These are phyloP conservation scores for Amanita thiersii DNA, from an alignment of 768 basidiomycete genomes.

Conservation along the genomic window DNA sequence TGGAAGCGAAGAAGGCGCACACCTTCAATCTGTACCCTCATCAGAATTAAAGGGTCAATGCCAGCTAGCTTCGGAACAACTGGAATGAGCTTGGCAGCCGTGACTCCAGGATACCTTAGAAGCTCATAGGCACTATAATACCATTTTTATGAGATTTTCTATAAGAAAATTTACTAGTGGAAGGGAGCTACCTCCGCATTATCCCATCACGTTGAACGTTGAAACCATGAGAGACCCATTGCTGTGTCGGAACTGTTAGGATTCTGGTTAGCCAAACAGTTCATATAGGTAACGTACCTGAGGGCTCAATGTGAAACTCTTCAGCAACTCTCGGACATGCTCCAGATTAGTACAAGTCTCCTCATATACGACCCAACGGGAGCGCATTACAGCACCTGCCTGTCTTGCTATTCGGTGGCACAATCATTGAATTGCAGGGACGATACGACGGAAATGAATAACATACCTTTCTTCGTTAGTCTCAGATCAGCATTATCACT, in stretches of 20 bases:
- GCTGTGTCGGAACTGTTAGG: slow-evolving; percentile 15
- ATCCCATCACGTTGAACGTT: slow-evolving; percentile 37
- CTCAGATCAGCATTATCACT: slow-evolving; percentile 86
- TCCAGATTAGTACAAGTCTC: slow-evolving; percentile 22
- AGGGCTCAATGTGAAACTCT: slow-evolving; percentile 30
- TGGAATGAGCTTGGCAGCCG: slow-evolving; percentile 28
- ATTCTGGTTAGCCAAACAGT: not conserved
- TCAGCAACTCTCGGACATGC: slow-evolving; percentile 27
- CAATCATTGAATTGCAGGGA: not conserved
- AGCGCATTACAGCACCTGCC: slow-evolving; percentile 38
- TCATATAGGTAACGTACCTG: slow-evolving; percentile 21
- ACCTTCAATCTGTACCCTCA: slow-evolving; percentile 71
- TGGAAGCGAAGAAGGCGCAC: slow-evolving; percentile 11
- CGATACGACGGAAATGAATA: not conserved
- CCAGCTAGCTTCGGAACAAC: slow-evolving; percentile 42
- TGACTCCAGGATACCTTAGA: slow-evolving; percentile 51
- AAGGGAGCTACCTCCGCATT: slow-evolving; percentile 26
- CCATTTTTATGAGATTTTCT: slow-evolving; percentile 1
- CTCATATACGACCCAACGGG: slow-evolving; percentile 32
- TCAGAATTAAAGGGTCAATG: slow-evolving; percentile 43
- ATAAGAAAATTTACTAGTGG: not conserved
- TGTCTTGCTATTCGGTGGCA: slow-evolving; percentile 24
- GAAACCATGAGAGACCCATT: slow-evolving; percentile 34
- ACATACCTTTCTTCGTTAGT: slow-evolving; percentile 65
- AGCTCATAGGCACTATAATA: slow-evolving; percentile 64